Conservation (phyloP, 1,284 basidiomycete genomes). For the Cryptococcus sp. region DNA sequence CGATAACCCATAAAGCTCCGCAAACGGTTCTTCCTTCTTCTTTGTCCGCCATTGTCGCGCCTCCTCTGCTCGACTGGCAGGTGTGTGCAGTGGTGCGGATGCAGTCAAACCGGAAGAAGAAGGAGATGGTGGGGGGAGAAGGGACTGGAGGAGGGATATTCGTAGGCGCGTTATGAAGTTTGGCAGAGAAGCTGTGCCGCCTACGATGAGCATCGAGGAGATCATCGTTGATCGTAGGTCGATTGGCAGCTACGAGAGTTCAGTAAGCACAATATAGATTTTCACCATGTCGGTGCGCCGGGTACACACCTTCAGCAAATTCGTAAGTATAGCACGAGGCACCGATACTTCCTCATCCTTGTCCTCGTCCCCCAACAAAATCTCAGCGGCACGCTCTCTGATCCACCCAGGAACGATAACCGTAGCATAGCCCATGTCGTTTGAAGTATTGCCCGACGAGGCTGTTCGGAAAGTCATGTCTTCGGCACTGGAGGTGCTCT, state of each 20-base stretch:
- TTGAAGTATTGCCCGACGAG: not conserved
- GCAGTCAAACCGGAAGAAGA: not conserved
- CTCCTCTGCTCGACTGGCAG: slow-evolving; percentile 6
- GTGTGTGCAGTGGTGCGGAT: slow-evolving; percentile 19
- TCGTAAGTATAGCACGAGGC: slow-evolving; percentile 74
- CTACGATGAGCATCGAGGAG: slow-evolving; percentile 77
- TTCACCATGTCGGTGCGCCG: slow-evolving; percentile 14
- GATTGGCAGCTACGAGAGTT: slow-evolving; percentile 69
- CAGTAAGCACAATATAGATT: slow-evolving; percentile 5
- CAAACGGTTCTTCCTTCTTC: slow-evolving; percentile 67
- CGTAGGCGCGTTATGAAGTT: slow-evolving; percentile 87
- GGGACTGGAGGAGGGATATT: slow-evolving; percentile 66
- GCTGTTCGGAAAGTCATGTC: slow-evolving; percentile 27
- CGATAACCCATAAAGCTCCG: slow-evolving; percentile 66
- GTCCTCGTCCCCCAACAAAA: slow-evolving; percentile 86
- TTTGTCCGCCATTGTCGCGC: slow-evolving; percentile 28
- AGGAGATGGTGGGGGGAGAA: slow-evolving; percentile 57
- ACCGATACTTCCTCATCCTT: slow-evolving; percentile 81
- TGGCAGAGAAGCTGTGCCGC: slow-evolving; percentile 87
- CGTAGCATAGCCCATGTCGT: slow-evolving; percentile 57
- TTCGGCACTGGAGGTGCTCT: slow-evolving; percentile 12
- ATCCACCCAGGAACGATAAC: slow-evolving; percentile 92
- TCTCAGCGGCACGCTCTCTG: slow-evolving; percentile 83
- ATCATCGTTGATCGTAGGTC: slow-evolving; percentile 81
- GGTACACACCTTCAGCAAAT: slow-evolving; percentile 68